Evolutionary conservation across 306 rosid species (phyloP).

Genomic region (Trifolium subterraneum): DNA sequence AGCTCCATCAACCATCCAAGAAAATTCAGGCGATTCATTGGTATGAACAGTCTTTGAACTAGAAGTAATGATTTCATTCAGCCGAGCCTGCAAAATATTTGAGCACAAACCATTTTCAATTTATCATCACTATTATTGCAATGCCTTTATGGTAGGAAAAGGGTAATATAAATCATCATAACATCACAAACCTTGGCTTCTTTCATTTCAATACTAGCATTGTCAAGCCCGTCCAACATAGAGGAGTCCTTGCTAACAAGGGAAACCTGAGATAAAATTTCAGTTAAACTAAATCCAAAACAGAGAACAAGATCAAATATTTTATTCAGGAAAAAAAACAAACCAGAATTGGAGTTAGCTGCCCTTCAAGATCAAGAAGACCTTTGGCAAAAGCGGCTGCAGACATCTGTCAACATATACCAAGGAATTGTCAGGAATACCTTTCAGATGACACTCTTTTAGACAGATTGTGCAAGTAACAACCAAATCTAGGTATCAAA

Average conservation of each 20-base stretch:
- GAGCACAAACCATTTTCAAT: constrained; percentile 7
- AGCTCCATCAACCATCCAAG: constrained; percentile 97
- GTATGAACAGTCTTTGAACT: constrained; percentile 51
- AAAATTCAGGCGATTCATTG: constrained; percentile 57
- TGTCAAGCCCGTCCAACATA: constrained; percentile 99
- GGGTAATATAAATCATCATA: constrained; percentile 1
- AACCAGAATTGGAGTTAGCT: constrained; percentile 96
- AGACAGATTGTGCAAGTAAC: constrained; percentile 20
- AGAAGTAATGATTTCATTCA: constrained; percentile 81
- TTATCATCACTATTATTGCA: constrained; percentile 23
- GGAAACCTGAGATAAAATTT: constrained; percentile 69
- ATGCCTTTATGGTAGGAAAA: constrained; percentile 15
- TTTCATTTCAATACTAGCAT: constrained; percentile 96
- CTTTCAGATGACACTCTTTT: constrained; percentile 33
- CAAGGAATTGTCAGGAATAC: background rate
- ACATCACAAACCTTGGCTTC: constrained; percentile 78
- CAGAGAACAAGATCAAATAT: constrained; percentile 32
- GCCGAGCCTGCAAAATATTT: constrained; percentile 69
- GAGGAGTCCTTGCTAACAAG: constrained; percentile 99
- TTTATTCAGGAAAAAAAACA: constrained; percentile 25
- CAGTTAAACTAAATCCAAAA: constrained; percentile 47
- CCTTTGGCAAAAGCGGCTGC: constrained; percentile 99
- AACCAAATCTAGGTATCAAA: constrained; percentile 40
- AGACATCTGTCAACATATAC: constrained; percentile 78
- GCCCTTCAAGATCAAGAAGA: constrained; percentile 97